Evolutionary conservation across 768 basidiomycete genomes (phyloP).

Genomic region (Tubosaeta brunneosetosa): DNA sequence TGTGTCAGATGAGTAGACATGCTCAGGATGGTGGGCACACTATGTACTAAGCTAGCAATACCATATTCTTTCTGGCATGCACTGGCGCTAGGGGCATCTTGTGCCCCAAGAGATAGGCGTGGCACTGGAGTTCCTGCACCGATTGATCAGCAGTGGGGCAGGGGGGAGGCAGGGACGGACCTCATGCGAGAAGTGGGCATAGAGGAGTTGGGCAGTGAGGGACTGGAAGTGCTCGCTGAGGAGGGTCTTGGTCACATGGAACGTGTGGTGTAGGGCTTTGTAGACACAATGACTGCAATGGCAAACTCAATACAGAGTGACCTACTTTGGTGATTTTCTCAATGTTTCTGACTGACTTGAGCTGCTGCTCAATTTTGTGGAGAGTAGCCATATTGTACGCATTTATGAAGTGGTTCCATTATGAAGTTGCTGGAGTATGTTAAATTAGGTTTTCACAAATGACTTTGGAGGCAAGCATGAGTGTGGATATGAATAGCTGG

Average conservation of each 20-base stretch:
- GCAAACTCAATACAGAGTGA: conserved; percentile 8
- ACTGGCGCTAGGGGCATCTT: conserved; percentile 14
- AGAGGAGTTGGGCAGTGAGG: conserved; percentile 37
- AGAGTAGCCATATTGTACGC: conserved; percentile 95
- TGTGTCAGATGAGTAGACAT: conserved; percentile 28
- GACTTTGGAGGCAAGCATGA: too few relatives aligned
- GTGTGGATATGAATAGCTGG: too few relatives aligned
- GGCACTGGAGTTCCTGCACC: conserved; percentile 37
- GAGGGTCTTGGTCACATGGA: conserved; percentile 22
- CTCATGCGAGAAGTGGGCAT: conserved; percentile 38
- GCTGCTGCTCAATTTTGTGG: conserved; percentile 92
- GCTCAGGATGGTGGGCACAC: conserved; percentile 35
- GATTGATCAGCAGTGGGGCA: conserved; percentile 11
- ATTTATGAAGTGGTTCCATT: conserved; percentile 9
- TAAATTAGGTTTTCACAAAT: too few relatives aligned
- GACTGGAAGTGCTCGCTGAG: conserved; percentile 31
- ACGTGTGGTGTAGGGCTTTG: conserved; percentile 46
- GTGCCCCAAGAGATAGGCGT: conserved; percentile 39
- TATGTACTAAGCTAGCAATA: conserved; percentile 65
- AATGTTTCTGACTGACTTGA: conserved; percentile 95
- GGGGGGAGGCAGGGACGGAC: conserved; percentile 26
- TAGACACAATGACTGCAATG: conserved; percentile 88
- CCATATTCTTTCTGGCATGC: conserved; percentile 70
- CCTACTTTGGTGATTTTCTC: conserved; percentile 99
- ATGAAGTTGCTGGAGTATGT: too few relatives aligned